These are phyloP conservation scores for Solanum acaule DNA, from an alignment of 257 asterid genomes.

Conservation along the genomic window DNA sequence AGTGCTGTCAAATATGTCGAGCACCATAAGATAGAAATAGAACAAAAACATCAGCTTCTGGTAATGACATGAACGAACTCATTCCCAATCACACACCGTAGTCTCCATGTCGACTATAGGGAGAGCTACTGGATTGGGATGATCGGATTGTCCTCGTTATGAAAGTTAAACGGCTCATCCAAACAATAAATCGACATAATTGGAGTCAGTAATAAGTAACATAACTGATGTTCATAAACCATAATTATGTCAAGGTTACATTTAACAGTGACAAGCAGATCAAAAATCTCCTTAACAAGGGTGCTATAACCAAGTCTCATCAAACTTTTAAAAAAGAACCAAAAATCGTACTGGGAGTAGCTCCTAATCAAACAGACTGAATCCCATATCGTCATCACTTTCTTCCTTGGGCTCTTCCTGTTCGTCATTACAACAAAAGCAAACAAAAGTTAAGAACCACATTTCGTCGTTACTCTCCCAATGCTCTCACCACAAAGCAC, in stretches of 20 bases:
- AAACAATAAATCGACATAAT: background rate
- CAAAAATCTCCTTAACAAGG: background rate
- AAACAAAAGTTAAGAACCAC: background rate
- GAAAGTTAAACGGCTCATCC: background rate
- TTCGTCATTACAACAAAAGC: background rate
- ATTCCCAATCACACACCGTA: background rate
- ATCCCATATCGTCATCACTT: conserved; percentile 46
- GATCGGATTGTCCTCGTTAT: background rate
- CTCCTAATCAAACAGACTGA: conserved; percentile 37
- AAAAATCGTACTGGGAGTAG: background rate
- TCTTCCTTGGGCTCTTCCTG: conserved; percentile 57
- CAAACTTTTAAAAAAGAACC: background rate
- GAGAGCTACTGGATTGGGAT: background rate
- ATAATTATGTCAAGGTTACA: background rate
- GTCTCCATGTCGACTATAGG: background rate
- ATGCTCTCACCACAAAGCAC: background rate
- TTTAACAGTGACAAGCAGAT: background rate
- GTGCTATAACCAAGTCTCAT: background rate
- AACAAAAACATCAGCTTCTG: background rate
- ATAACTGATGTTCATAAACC: background rate
- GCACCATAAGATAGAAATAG: background rate
- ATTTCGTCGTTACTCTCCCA: background rate
- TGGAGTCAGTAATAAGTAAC: background rate
- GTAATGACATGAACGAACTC: background rate
- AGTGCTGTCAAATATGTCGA: background rate